These are phyloP conservation scores for Neurospora terricola DNA, from an alignment of 495 filamentous ascomycete genomes.

Conservation along the genomic window DNA sequence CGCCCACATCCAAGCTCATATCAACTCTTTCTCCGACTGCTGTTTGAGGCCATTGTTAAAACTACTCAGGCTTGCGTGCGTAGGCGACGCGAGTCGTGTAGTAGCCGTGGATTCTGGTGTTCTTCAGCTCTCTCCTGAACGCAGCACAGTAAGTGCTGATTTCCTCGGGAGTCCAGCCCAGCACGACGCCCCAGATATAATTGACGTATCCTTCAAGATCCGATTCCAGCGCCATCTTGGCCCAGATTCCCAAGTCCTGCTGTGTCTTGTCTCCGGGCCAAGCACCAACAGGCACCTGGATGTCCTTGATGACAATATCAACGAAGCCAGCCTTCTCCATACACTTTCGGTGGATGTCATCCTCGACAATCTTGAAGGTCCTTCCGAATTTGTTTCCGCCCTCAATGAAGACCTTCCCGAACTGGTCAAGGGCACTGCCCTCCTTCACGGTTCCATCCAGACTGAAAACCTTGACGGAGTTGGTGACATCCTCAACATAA, in stretches of 20 bases:
- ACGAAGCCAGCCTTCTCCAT: conserved; percentile 50
- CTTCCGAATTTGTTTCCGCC: conserved; percentile 10
- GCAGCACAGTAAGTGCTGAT: conserved; percentile 3
- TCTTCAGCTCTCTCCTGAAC: not conserved
- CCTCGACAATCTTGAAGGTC: conserved; percentile 7
- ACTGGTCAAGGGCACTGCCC: conserved; percentile 25
- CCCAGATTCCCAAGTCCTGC: conserved; percentile 35
- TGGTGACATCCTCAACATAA: conserved; percentile 15
- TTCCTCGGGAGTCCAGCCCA: conserved; percentile 12
- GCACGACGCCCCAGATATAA: conserved; percentile 1
- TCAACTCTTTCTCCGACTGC: not conserved
- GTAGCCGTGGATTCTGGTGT: not conserved
- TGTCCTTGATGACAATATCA: conserved; percentile 31
- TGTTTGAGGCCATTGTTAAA: not conserved
- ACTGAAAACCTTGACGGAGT: conserved; percentile 13
- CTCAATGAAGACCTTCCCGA: conserved; percentile 16
- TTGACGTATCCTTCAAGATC: conserved; percentile 7
- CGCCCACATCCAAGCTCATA: not conserved
- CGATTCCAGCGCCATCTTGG: conserved; percentile 4
- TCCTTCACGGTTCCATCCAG: conserved; percentile 17
- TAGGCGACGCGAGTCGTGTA: conserved; percentile 7
- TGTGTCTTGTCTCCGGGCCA: conserved; percentile 38
- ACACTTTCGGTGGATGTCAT: conserved; percentile 39
- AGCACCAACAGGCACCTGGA: conserved; percentile 27
- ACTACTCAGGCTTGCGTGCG: conserved; percentile 16